Evolutionary conservation across 2,329 filamentous ascomycete species (phyloP), one percentile per base, ranked within the genome.

Genomic region (Phialocephala subalpina): DNA sequence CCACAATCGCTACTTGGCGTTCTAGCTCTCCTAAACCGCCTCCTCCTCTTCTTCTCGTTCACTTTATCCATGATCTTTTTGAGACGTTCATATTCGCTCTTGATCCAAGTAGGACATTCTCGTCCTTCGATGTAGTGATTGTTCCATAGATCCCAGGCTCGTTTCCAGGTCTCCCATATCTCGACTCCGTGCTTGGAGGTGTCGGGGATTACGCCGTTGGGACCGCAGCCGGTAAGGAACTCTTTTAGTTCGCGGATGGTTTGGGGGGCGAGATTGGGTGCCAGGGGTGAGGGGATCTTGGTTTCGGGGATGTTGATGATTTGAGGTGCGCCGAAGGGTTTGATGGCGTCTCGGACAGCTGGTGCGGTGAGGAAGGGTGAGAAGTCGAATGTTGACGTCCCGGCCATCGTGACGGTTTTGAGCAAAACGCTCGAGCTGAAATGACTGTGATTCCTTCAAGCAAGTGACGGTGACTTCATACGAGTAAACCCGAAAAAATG

Each of bases 61-160:
- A 27, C 47, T 27, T 62, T 64, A n/a, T 60, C 63, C n/a, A 58
- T 63, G 35, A 69, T 65, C 55, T 59, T 60, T 47, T 65, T 63
- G 40, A 65, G 58, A 14, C 61, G 62, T 35, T 66, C 66, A 47
- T 66, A 70, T 33, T 73, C 69, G 1, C 55, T 40, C 33, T 62
- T 61, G 14, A 76, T 60, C 71, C 71, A 75, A 7, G 64, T 53
- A 6, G 62, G 52, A 42, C 72, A 67, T 11, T 69, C 67, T 1
- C 74, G 65, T 22, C 74, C 73, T 45, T 74, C 70, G 25, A 75
- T 73, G 27, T 72, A 75, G 55, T 72, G 52, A 57, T 73, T 72
- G 49, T 76, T 75, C 72, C 73, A 75, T 1, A 76, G n/a, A 69
- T 75, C 74, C 68, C 69, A 76, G 1, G 74, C 74, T 12, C 73